A percentile compares a stretch with the other conserved stretches of the same genome.
phyloP scores from a whole-genome alignment of 1,284 basidiomycete genomes.

The Microbotryum silenes-acaulis region DNA sequence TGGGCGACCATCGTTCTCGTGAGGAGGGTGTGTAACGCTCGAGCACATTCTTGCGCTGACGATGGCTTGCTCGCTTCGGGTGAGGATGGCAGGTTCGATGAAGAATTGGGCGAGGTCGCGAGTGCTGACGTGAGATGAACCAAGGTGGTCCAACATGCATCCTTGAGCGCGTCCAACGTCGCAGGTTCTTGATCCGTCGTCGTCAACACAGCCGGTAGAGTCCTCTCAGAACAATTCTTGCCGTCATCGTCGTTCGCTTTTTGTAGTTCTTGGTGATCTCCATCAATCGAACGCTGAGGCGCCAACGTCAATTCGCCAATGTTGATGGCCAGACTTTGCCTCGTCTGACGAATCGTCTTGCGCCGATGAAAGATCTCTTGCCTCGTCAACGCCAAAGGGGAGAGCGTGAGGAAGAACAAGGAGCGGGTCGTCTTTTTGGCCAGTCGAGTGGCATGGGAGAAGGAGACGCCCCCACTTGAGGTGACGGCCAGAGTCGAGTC shows the following conservation, averaged over 20 bases:
- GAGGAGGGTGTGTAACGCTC: too few relatives aligned
- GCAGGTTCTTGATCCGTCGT: too few relatives aligned
- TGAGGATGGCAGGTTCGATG: background rate
- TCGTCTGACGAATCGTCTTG: conserved; percentile 11
- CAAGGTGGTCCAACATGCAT: conserved; percentile 14
- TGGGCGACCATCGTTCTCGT: too few relatives aligned
- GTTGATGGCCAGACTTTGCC: conserved; percentile 22
- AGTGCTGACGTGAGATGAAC: conserved; percentile 15
- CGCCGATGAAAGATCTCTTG: conserved; percentile 32
- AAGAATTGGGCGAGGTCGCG: background rate
- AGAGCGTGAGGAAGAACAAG: conserved; percentile 32
- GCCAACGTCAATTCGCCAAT: conserved; percentile 31
- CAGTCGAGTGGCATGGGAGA: conserved; percentile 15
- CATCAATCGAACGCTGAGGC: background rate
- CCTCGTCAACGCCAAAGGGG: conserved; percentile 32
- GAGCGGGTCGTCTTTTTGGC: conserved; percentile 20
- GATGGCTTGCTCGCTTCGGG: background rate
- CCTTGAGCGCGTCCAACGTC: too few relatives aligned
- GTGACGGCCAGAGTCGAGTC: background rate
- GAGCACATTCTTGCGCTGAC: too few relatives aligned
- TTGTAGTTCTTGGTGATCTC: background rate
- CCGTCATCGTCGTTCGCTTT: background rate
- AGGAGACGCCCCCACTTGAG: background rate
- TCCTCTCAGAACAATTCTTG: background rate
- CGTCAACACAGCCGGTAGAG: too few relatives aligned